Evolutionary conservation across 345 rosid genomes (phyloP), one percentile per base, ranked within the genome.

Genomic region (Populus pruinosa): DNA sequence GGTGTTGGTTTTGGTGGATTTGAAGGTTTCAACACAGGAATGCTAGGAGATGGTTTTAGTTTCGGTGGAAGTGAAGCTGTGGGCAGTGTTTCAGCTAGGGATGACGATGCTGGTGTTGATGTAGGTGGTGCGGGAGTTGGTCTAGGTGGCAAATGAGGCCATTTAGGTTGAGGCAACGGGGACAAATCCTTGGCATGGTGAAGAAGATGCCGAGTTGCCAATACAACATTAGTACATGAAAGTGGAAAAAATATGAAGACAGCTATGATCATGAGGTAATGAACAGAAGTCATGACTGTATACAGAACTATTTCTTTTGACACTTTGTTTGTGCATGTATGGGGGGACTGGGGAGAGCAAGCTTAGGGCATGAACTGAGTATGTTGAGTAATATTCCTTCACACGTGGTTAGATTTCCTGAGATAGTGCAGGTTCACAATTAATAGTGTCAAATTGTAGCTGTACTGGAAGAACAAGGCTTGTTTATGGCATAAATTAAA

Each of bases 101-200:
- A 74, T 44, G 69, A 59, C 23, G 47, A 59, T 31, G 53, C 39
- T 12, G 83, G 86, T 18, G 78, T 77, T 63, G 83, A 8, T 23
- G 77, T 44, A 31, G 74, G 21, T 12, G 86, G 44, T 13, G 75
- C 62, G n/a, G 66, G 62, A 56, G 50, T 74, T 2, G 81, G 78
- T 36, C 73, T 1, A 4, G 70, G 41, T 23, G 82, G 84, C 47
- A 75, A 12, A 38, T 79, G 83, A 20, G 82, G 85, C 69, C 74
- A 69, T 69, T 59, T 77, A 43, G 69, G 72, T 17, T 41, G 13
- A 27, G 77, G 77, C 41, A 74, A 39, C 44, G 69, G 76, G 27
- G 69, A 39, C 56, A 73, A 8, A 62, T n/a, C 55, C 18, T 56
- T 36, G 2, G 66, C 21, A 11, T 4, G 5, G 49, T 74, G 27